phyloP scores from a whole-genome alignment of 495 filamentous ascomycete genomes.

The Xanthoparmelia taractica region DNA sequence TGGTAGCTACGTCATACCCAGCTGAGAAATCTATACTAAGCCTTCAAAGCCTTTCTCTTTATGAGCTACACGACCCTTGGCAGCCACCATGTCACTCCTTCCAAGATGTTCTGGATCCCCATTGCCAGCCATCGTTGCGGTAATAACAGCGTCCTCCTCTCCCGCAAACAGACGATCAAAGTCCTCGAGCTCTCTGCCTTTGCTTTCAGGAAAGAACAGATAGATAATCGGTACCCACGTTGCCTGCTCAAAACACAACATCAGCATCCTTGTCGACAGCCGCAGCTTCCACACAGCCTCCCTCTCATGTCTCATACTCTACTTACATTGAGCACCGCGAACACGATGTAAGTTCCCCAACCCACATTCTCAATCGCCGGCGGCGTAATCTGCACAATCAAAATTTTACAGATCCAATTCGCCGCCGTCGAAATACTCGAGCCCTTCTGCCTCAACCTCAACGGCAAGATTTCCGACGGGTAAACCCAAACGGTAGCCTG shows the following conservation, averaged over 20 bases:
- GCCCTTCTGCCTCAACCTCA: slow-evolving; percentile 29
- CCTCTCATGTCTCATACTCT: background rate
- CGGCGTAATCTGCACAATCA: slow-evolving; percentile 45
- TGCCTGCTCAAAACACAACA: background rate
- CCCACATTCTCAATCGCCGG: slow-evolving; percentile 40
- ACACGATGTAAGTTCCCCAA: slow-evolving; percentile 45
- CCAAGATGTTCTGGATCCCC: background rate
- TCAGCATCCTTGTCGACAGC: background rate
- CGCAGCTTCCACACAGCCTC: background rate
- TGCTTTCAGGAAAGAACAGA: slow-evolving; percentile 39
- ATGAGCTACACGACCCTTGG: background rate
- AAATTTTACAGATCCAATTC: slow-evolving; percentile 33
- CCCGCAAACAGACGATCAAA: slow-evolving; percentile 41
- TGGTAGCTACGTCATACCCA: background rate
- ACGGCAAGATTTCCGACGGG: slow-evolving; percentile 31
- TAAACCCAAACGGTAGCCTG: slow-evolving; percentile 33
- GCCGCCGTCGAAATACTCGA: slow-evolving; percentile 28
- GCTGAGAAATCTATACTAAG: background rate
- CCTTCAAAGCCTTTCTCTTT: background rate
- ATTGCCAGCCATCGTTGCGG: background rate
- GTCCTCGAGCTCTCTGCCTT: slow-evolving; percentile 42
- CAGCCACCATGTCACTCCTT: background rate
- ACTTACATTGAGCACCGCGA: slow-evolving; percentile 37
- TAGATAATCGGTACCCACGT: slow-evolving; percentile 32
- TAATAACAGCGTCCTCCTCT: slow-evolving; percentile 13